These are phyloP conservation scores for Pseudozyma sp. DNA, from an alignment of 1,284 basidiomycete species.

Conservation along the genomic window DNA sequence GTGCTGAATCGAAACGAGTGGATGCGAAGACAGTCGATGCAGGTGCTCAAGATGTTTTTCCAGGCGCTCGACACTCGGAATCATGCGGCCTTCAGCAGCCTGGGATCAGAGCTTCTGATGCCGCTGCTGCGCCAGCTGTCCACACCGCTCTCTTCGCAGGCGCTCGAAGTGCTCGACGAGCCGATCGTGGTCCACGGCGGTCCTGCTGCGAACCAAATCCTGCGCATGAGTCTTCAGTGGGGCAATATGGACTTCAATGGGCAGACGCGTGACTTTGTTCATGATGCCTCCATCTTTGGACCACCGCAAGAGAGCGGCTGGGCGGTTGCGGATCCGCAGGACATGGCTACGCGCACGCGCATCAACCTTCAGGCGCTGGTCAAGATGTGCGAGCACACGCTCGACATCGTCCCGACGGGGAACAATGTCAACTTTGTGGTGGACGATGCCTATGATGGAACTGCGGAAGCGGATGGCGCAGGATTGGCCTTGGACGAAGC, in stretches of 20 bases:
- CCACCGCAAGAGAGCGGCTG: constrained; percentile 61
- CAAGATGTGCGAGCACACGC: constrained; percentile 60
- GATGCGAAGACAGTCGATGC: constrained; percentile 84
- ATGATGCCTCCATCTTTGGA: constrained; percentile 58
- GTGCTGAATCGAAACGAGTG: constrained; percentile 86
- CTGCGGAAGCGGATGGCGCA: constrained; percentile 25
- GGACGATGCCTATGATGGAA: constrained; percentile 50
- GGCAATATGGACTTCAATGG: constrained; percentile 37
- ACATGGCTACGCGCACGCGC: constrained; percentile 55
- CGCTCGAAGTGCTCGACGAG: constrained; percentile 90
- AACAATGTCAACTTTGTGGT: constrained; percentile 63
- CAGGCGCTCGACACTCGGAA: constrained; percentile 83
- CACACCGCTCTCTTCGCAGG: constrained; percentile 84
- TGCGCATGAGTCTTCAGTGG: constrained; percentile 77
- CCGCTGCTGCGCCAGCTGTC: constrained; percentile 86
- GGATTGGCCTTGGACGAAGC: constrained; percentile 41
- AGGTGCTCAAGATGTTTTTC: constrained; percentile 87
- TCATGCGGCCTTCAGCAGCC: constrained; percentile 74
- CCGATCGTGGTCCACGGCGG: constrained; percentile 81
- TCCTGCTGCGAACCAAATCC: constrained; percentile 82
- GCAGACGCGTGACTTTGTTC: constrained; percentile 47
- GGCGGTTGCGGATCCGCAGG: constrained; percentile 62
- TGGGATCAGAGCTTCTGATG: constrained; percentile 88
- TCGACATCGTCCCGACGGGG: constrained; percentile 52
- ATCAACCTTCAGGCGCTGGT: constrained; percentile 63